Evolutionary conservation across 225 moss, liverwort and hornwort species (phyloP).

Genomic region (Physcomitrium patens): DNA sequence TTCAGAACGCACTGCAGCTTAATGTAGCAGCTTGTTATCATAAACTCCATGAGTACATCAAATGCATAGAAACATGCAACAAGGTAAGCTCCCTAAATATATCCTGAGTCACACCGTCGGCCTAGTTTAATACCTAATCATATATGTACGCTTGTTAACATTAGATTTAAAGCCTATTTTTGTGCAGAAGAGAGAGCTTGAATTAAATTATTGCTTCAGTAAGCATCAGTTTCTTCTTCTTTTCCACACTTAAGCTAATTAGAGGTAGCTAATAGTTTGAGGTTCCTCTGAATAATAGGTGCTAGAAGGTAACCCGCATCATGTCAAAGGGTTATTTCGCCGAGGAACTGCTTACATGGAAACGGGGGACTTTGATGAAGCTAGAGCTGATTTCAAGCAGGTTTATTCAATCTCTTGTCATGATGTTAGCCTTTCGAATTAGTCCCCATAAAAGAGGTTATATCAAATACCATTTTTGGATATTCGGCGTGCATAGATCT

Average conservation of each 20-base stretch:
- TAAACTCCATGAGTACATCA: conserved; percentile 68
- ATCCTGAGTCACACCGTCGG: conserved; percentile 22
- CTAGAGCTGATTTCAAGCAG: conserved; percentile 88
- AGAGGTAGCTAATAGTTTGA: conserved; percentile 19
- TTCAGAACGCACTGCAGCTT: conserved; percentile 82
- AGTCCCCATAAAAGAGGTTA: conserved; percentile 2
- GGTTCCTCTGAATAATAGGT: conserved; percentile 53
- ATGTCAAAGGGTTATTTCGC: conserved; percentile 90
- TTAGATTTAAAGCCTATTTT: conserved; percentile 18
- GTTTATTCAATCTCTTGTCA: conserved; percentile 39
- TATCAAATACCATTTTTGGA: conserved; percentile 2
- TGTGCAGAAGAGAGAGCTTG: background rate
- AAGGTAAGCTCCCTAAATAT: conserved; percentile 59
- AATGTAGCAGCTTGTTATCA: conserved; percentile 94
- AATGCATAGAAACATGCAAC: conserved; percentile 85
- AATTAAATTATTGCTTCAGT: conserved; percentile 4
- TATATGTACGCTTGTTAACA: conserved; percentile 17
- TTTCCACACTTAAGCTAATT: conserved; percentile 3
- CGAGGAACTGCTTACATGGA: conserved; percentile 88
- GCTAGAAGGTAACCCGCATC: conserved; percentile 91
- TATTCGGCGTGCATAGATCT: conserved; percentile 7
- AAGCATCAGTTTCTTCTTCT: background rate
- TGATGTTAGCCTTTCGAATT: background rate
- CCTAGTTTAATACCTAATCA: conserved; percentile 23
- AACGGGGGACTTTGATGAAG: conserved; percentile 89